Conservation (phyloP, 2,329 filamentous ascomycete genomes). For the Coniochaeta sp. region DNA sequence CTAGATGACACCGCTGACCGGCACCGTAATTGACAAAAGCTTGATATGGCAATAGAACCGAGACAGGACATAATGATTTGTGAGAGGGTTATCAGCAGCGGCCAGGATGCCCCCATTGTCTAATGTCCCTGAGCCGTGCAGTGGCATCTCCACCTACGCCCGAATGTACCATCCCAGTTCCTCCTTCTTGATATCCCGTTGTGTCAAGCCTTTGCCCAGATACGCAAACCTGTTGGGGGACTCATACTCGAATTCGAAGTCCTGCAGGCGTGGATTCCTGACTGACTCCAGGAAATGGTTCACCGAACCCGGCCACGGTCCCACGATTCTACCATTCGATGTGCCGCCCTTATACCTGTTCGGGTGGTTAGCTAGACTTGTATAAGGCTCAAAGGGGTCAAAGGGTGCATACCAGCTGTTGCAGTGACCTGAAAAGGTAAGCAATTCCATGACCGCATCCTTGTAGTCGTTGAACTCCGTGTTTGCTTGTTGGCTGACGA, state of each 20-base stretch:
- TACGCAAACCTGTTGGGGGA: slow-evolving; percentile 10
- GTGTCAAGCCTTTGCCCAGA: slow-evolving; percentile 3
- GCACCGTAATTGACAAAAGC: too few species aligned
- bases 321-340: slow-evolving; percentile 55
- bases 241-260: slow-evolving; percentile 39
- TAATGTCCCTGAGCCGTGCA: too few species aligned
- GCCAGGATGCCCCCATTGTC: too few species aligned
- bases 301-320: slow-evolving; percentile 61
- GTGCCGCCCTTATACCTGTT: slow-evolving; percentile 63
- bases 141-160: not conserved
- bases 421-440: slow-evolving; percentile 46
- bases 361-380: slow-evolving; percentile 41
- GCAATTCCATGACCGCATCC: slow-evolving; percentile 41
- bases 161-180: slow-evolving; percentile 4
- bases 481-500: slow-evolving; percentile 47
- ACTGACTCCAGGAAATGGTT: slow-evolving; percentile 42
- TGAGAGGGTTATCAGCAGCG: too few species aligned
- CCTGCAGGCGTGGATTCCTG: slow-evolving; percentile 42
- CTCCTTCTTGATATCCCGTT: slow-evolving; percentile 5
- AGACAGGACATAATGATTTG: too few species aligned
- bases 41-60: too few species aligned
- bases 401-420: slow-evolving; percentile 14
- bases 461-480: slow-evolving; percentile 54
- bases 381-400: not conserved
- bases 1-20: too few species aligned